These are phyloP conservation scores for Saccharomycopsis babjevae DNA, from an alignment of 805 yeast species.

Conservation along the genomic window DNA sequence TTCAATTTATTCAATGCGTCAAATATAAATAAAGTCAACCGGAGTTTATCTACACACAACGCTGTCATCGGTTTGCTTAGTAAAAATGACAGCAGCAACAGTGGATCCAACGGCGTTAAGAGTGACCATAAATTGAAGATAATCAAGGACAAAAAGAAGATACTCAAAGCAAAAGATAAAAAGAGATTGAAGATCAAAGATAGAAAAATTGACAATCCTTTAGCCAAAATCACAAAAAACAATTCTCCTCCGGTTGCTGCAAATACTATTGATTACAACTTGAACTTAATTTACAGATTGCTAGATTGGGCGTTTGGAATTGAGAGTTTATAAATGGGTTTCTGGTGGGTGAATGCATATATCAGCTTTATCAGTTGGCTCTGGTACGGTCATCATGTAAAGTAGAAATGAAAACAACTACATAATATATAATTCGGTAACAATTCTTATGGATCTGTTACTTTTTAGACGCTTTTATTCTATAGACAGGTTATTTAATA, in stretches of 20 bases:
- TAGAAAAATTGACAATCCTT: background rate
- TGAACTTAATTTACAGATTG: slow-evolving; percentile 2
- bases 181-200: slow-evolving; percentile 4
- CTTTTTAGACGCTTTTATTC: too few species aligned
- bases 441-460: too few species aligned
- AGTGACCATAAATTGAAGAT: slow-evolving; percentile 7
- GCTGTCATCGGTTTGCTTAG: background rate
- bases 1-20: background rate
- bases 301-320: slow-evolving; percentile 18
- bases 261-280: background rate
- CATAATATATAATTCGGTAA: too few species aligned
- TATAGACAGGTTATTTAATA: too few species aligned
- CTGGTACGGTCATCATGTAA: too few species aligned
- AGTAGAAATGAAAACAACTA: too few species aligned
- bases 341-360: too few species aligned
- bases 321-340: slow-evolving; percentile 3
- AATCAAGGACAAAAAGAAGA: slow-evolving; percentile 8
- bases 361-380: too few species aligned
- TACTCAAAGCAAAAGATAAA: slow-evolving; percentile 10
- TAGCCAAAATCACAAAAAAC: background rate
- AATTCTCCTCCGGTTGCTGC: background rate
- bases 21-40: background rate
- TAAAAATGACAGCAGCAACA: background rate
- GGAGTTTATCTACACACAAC: background rate
- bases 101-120: background rate